A percentile compares a stretch with the other conserved stretches of the same genome.
Evolutionary conservation across 768 basidiomycete genomes (phyloP).

Genomic region (Boletus tylopilopsis): DNA sequence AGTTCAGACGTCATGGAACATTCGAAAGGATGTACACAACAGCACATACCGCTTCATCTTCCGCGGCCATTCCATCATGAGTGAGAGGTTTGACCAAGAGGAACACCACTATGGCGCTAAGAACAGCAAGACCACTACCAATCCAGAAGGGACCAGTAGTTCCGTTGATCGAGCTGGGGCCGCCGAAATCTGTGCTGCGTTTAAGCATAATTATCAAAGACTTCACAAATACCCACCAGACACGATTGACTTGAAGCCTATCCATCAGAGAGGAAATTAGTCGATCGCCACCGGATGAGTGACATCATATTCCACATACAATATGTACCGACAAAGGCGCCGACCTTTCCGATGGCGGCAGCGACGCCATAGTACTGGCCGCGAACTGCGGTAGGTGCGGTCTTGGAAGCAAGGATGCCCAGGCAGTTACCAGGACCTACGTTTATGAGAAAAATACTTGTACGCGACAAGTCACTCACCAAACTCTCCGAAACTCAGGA

Average conservation of each 20-base stretch:
- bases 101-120: slow-evolving; percentile 71
- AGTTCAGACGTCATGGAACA: slow-evolving; percentile 1
- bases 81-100: slow-evolving; percentile 71
- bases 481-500: slow-evolving; percentile 85
- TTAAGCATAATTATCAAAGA: not conserved
- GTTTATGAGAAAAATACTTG: not conserved
- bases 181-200: slow-evolving; percentile 53
- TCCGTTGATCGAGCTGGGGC: slow-evolving; percentile 45
- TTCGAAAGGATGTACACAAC: not conserved
- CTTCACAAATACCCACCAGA: slow-evolving; percentile 36
- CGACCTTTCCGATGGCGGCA: slow-evolving; percentile 82
- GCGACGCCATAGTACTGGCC: slow-evolving; percentile 86
- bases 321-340: slow-evolving; percentile 83
- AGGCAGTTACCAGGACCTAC: slow-evolving; percentile 80
- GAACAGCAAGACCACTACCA: slow-evolving; percentile 76
- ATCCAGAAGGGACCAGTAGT: slow-evolving; percentile 89
- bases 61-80: slow-evolving; percentile 74
- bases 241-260: slow-evolving; percentile 68
- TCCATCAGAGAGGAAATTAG: slow-evolving; percentile 1
- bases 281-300: not conserved
- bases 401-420: slow-evolving; percentile 82
- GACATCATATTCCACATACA: slow-evolving; percentile 38
- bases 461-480: slow-evolving; percentile 37
- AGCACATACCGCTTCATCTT: slow-evolving; percentile 60
- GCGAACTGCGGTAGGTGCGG: slow-evolving; percentile 79